phyloP scores from a whole-genome alignment of 441 rosid genomes.

The Pelargonium citronellum region DNA sequence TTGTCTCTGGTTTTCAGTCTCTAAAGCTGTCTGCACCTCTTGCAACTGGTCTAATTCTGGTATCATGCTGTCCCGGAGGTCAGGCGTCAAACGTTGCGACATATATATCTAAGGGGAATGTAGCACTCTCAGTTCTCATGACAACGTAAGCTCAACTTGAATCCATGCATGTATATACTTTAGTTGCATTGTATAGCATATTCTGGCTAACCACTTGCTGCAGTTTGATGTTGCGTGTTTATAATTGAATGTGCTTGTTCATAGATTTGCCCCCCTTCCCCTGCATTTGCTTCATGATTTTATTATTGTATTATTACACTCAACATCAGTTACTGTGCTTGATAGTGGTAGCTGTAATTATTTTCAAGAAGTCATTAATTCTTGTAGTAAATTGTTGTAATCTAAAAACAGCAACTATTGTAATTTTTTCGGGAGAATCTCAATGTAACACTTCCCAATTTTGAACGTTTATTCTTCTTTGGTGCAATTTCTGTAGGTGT shows the following conservation, averaged over 20 bases:
- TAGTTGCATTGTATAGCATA: not conserved
- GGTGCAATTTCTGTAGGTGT: conserved; percentile 45
- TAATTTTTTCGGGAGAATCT: conserved; percentile 12
- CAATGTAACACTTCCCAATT: not conserved
- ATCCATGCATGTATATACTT: not conserved
- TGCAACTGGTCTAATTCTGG: conserved; percentile 91
- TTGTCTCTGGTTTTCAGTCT: conserved; percentile 35
- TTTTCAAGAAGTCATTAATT: not conserved
- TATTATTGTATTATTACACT: not conserved
- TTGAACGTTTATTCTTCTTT: not conserved
- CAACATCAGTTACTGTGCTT: not conserved
- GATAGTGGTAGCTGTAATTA: not conserved
- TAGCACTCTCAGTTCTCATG: conserved; percentile 96
- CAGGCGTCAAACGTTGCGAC: conserved; percentile 96
- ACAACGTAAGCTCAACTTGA: conserved; percentile 54
- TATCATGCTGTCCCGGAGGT: conserved; percentile 96
- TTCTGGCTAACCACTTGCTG: no score
- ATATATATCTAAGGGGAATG: conserved; percentile 84
- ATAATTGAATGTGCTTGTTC: not conserved
- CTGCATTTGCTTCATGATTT: not conserved
- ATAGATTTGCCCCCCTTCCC: not conserved
- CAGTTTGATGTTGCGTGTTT: no score
- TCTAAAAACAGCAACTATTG: not conserved
- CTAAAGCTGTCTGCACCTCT: conserved; percentile 90
- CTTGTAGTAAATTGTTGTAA: not conserved